A percentile compares a stretch with the other conserved stretches of the same genome.
These are phyloP conservation scores for Tulasnella sp. DNA, from an alignment of 768 basidiomycete genomes.

Conservation along the genomic window DNA sequence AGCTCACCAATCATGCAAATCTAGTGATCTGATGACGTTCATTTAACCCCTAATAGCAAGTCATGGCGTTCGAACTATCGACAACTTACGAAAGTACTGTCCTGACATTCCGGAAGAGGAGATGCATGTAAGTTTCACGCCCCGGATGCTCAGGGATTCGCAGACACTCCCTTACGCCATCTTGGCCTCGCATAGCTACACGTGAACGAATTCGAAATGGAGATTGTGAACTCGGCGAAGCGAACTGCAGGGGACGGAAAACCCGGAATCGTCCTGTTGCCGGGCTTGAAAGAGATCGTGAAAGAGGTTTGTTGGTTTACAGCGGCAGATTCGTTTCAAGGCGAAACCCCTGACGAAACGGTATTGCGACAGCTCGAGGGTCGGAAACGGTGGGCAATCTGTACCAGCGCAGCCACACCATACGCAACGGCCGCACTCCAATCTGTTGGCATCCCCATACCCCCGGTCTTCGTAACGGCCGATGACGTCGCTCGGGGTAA, in stretches of 20 bases:
- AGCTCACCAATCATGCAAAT: neutral
- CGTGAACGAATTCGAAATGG: constrained; percentile 71
- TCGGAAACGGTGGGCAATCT: constrained; percentile 72
- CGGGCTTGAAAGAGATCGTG: constrained; percentile 60
- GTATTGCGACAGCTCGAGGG: neutral
- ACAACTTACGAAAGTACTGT: constrained; percentile 55
- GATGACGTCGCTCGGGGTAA: constrained; percentile 53
- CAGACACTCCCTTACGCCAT: neutral
- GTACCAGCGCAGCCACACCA: constrained; percentile 75
- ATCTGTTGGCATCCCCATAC: constrained; percentile 58
- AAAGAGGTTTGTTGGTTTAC: constrained; percentile 36
- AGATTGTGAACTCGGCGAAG: constrained; percentile 51
- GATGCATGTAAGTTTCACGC: constrained; percentile 6
- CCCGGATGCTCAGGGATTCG: neutral
- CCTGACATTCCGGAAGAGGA: constrained; percentile 24
- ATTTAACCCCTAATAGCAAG: constrained; percentile 41
- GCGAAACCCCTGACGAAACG: neutral
- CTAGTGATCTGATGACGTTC: neutral
- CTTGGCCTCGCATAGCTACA: constrained; percentile 48
- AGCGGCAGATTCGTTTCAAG: neutral
- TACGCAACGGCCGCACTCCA: constrained; percentile 48
- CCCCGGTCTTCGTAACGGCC: constrained; percentile 49
- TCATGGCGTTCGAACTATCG: constrained; percentile 72
- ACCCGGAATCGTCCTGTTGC: constrained; percentile 50
- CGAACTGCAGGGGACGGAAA: constrained; percentile 15